These are phyloP conservation scores for Thielaviopsis populi DNA, from an alignment of 2,329 filamentous ascomycete genomes.

Conservation along the genomic window DNA sequence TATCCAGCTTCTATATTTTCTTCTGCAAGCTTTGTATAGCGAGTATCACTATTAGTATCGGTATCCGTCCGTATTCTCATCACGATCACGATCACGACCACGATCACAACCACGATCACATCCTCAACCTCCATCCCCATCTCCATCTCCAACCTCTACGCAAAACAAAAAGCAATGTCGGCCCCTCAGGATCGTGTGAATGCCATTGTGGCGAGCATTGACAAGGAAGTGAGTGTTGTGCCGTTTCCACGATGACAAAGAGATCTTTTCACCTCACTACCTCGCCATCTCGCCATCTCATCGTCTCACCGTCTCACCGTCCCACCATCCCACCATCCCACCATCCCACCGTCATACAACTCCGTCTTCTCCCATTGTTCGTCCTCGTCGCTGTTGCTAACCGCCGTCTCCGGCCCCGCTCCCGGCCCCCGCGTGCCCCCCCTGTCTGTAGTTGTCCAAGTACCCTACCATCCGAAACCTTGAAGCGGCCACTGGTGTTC, in stretches of 20 bases:
- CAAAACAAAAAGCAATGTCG: conserved; percentile 41
- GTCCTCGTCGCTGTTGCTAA: not conserved
- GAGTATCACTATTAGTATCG: conserved; percentile 13
- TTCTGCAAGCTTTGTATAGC: conserved; percentile 19
- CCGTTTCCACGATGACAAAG: too few relatives aligned
- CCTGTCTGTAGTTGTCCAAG: conserved; percentile 54
- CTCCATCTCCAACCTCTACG: not conserved
- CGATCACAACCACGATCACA: too few relatives aligned
- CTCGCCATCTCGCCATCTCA: conserved; percentile 10
- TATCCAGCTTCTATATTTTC: conserved; percentile 8
- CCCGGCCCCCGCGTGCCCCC: not conserved
- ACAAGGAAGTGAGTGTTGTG: conserved; percentile 70
- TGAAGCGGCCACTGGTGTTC: conserved; percentile 68
- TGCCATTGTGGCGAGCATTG: conserved; percentile 62
- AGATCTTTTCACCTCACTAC: not conserved
- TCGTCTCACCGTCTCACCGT: conserved; percentile 10
- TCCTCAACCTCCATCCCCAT: not conserved
- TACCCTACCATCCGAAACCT: conserved; percentile 73
- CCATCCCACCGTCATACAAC: too few relatives aligned
- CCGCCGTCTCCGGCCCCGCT: not conserved
- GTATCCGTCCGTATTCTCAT: too few relatives aligned
- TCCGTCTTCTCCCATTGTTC: not conserved
- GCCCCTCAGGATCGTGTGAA: conserved; percentile 61
- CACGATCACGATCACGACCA: too few relatives aligned
- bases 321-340: not conserved